Conservation (phyloP, 2,329 filamentous ascomycete species). For the Cordyceps javanica region DNA sequence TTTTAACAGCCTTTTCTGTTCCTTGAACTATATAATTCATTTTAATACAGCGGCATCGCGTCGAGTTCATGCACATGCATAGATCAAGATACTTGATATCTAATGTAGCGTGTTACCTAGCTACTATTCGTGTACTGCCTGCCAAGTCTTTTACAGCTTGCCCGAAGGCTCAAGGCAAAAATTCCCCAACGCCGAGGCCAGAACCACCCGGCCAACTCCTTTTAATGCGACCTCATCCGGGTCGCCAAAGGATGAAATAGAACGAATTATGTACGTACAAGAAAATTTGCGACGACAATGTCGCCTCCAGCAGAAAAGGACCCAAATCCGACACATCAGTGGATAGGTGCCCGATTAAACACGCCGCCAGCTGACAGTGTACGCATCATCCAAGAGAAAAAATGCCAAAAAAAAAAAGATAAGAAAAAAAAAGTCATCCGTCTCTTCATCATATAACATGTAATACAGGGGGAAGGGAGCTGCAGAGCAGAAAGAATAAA, state of each 20-base stretch:
- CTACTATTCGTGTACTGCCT: constrained; percentile 12
- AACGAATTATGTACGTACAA: not conserved
- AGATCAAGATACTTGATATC: not conserved
- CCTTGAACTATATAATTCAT: too few species aligned
- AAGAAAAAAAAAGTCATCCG: not conserved
- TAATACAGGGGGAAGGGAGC: not conserved
- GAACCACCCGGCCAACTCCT: constrained; percentile 6
- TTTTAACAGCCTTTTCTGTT: not conserved
- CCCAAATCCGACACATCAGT: not conserved
- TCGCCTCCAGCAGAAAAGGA: not conserved
- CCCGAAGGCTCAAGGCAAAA: not conserved
- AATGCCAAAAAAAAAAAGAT: too few species aligned
- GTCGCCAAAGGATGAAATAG: not conserved
- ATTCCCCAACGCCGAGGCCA: constrained; percentile 7
- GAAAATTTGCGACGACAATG: not conserved
- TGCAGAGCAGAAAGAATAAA: not conserved
- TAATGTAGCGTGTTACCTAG: constrained; percentile 16
- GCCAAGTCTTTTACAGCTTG: not conserved
- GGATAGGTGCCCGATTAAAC: not conserved
- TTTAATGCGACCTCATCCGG: not conserved
- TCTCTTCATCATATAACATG: constrained; percentile 1
- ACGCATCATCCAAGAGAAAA: not conserved
- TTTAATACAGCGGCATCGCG: not conserved
- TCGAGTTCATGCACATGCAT: not conserved
- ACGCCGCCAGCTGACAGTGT: not conserved